Conservation (phyloP, 805 yeast species). For the Lachancea thermotolerans region DNA sequence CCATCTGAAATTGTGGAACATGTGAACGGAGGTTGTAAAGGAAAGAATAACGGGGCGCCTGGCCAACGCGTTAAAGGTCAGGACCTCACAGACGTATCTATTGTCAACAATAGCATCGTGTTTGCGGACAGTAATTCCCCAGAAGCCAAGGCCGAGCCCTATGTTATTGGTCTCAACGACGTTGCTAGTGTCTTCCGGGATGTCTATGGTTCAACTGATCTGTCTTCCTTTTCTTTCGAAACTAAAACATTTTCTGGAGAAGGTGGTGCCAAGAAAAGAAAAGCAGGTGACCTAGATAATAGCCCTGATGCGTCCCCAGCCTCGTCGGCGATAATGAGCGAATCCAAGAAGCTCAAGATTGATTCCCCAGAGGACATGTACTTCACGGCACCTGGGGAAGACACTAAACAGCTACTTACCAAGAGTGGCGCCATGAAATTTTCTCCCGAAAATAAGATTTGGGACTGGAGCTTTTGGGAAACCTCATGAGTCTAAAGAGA, state of each 20-base stretch:
- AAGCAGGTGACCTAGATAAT: constrained; percentile 19
- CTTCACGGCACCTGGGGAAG: constrained; percentile 10
- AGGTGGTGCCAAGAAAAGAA: constrained; percentile 22
- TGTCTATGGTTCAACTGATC: constrained; percentile 17
- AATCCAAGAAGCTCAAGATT: constrained; percentile 28
- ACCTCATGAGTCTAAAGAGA: background rate
- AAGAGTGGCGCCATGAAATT: background rate
- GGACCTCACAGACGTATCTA: constrained; percentile 22
- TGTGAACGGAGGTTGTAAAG: constrained; percentile 31
- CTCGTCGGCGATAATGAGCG: constrained; percentile 27
- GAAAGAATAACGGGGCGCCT: constrained; percentile 25
- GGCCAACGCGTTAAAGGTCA: constrained; percentile 27
- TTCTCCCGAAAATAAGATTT: constrained; percentile 13
- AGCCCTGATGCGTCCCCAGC: constrained; percentile 23
- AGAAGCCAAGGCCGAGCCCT: constrained; percentile 13
- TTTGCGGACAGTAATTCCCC: constrained; percentile 17
- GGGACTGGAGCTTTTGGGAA: constrained; percentile 32
- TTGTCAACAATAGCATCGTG: constrained; percentile 21
- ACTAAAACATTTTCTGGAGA: constrained; percentile 5
- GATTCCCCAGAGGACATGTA: constrained; percentile 32
- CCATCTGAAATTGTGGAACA: constrained; percentile 24
- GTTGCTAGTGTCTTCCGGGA: constrained; percentile 22
- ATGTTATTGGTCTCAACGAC: constrained; percentile 15
- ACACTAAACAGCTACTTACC: constrained; percentile 1
- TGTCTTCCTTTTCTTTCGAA: constrained; percentile 13